Evolutionary conservation across 768 basidiomycete genomes (phyloP), one percentile per base, ranked within the genome.

Genomic region (Rhodotorula babjevae): DNA sequence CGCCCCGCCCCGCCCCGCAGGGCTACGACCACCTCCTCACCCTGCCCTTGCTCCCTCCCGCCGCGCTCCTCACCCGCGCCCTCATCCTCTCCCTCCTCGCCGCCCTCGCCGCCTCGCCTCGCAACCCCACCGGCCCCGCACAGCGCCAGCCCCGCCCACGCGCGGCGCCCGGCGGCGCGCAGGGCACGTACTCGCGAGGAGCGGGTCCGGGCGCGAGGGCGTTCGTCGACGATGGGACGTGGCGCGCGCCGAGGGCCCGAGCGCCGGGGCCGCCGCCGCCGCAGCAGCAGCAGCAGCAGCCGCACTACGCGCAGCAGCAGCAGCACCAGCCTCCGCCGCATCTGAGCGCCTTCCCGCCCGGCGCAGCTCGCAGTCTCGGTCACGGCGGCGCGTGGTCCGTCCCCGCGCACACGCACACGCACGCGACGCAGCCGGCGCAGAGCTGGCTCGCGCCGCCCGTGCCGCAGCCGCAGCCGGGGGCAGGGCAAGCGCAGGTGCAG

Each of bases 21-120:
- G 74, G 74, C 18, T 75, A 63, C 50, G 74, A 75, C 67, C 56
- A 66, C 29, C 69, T 75, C 31, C 23, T 75, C 23, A 71, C 69
- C 31, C 63, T 75, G 19, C 74, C 74, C 15, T 19, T 67, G 23
- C 67, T 75, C 11, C 74, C 74, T 23, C 67, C 56, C 9, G 40
- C 66, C 15, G 31, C 67, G 3, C 42, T 33, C 2, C 53, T 71
- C 74, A 50, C 58, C 61, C 56, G 67, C 19, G 18, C 63, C n/a
- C 63, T 75, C 29, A 25, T 73, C 46, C 19, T 15, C 12, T 65
- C 72, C n/a, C 67, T 73, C 40, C 50, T 73, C 42, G n/a, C 25
- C 47, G 6, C 27, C 29, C 63, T 64, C 15, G 49, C 50, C 25
- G 52, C 67, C 18, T 44, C 63, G 0, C 59, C 64, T 10, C 19